Conservation (phyloP, 2,329 filamentous ascomycete genomes). For the Celoporthe dispersa region DNA sequence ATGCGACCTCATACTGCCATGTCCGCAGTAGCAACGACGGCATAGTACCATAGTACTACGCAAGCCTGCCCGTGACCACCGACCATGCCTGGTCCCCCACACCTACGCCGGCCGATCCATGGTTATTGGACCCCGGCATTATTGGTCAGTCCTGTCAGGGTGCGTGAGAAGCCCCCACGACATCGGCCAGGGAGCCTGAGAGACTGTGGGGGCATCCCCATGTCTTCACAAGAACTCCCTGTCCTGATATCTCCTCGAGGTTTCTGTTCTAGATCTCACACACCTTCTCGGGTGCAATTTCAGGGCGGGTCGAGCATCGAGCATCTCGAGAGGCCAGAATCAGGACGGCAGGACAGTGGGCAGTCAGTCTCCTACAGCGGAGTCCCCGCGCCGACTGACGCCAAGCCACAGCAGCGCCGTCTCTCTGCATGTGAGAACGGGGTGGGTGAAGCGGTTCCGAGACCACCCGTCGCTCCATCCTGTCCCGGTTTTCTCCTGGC, state of each 20-base stretch:
- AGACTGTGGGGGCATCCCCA: not conserved
- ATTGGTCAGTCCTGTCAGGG: not conserved
- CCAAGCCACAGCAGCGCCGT: not conserved
- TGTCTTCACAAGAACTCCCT: not conserved
- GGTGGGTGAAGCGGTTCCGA: slow-evolving; percentile 9
- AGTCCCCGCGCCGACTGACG: not conserved
- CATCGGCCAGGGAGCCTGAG: not conserved
- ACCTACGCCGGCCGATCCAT: not conserved
- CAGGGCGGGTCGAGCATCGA: not conserved
- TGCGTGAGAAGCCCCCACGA: not conserved
- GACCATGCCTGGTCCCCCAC: not conserved
- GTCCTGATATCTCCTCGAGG: not conserved
- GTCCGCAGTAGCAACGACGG: not conserved
- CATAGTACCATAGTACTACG: not conserved
- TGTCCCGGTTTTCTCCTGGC: not conserved
- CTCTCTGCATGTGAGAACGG: not conserved
- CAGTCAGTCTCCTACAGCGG: not conserved
- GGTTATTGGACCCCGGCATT: not conserved
- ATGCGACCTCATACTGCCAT: slow-evolving; percentile 8
- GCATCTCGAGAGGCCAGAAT: not conserved
- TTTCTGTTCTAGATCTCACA: not conserved
- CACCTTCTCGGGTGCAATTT: not conserved
- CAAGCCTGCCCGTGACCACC: slow-evolving; percentile 3
- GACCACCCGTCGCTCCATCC: slow-evolving; percentile 3
- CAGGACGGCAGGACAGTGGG: not conserved